Percentiles rank a stretch among this genome's conserved stretches.
These are phyloP conservation scores for Sporothrix luriei DNA, from an alignment of 2,329 filamentous ascomycete genomes.

Conservation along the genomic window DNA sequence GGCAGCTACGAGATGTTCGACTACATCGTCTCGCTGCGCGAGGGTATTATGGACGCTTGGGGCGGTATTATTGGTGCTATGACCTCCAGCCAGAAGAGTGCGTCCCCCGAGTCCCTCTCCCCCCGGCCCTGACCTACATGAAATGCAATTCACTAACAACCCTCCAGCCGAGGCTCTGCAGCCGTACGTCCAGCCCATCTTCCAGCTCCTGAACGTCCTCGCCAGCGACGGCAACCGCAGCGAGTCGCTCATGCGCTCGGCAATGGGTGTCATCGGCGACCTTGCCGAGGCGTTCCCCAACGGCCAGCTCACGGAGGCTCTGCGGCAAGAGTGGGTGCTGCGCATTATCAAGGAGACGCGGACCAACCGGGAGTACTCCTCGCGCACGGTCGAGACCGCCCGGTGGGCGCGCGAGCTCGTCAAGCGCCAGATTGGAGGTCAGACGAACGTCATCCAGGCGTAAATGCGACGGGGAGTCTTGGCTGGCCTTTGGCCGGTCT, in stretches of 20 bases:
- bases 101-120: conserved; percentile 42
- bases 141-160: conserved; percentile 39
- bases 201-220: conserved; percentile 80
- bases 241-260: conserved; percentile 86
- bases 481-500: too few species aligned
- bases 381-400: conserved; percentile 88
- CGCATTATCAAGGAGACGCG: conserved; percentile 89
- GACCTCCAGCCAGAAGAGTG: conserved; percentile 78
- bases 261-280: conserved; percentile 97
- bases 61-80: conserved; percentile 94
- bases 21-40: conserved; percentile 90
- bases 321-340: conserved; percentile 89
- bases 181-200: conserved; percentile 81
- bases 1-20: conserved; percentile 94
- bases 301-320: conserved; percentile 80
- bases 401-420: conserved; percentile 97
- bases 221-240: conserved; percentile 83
- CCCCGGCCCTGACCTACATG: not conserved
- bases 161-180: conserved; percentile 66
- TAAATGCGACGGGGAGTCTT: conserved; percentile 40
- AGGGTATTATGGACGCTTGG: conserved; percentile 99
- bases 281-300: conserved; percentile 91
- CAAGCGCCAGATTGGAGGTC: conserved; percentile 77
- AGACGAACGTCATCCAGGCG: conserved; percentile 54
- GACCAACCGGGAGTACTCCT: conserved; percentile 80